Evolutionary conservation across 2,329 filamentous ascomycete genomes (phyloP).

Genomic region (Juglanconis oblonga): DNA sequence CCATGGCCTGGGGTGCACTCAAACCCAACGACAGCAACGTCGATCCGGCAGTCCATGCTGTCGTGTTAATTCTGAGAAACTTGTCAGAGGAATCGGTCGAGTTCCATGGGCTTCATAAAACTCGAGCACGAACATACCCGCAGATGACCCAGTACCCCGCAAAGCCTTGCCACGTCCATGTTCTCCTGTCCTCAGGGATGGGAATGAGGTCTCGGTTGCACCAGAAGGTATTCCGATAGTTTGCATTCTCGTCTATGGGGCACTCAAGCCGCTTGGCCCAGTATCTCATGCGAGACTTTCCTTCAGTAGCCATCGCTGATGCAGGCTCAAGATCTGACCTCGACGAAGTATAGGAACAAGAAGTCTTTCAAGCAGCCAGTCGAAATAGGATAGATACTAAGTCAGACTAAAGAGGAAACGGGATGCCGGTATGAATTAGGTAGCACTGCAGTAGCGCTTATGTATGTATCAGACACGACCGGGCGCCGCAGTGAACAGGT

Average conservation of each 20-base stretch:
- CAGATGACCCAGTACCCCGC: slow-evolving; percentile 30
- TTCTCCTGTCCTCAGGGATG: slow-evolving; percentile 23
- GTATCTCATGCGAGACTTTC: slow-evolving; percentile 7
- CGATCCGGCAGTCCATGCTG: slow-evolving; percentile 27
- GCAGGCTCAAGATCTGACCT: neutral
- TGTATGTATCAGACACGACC: neutral
- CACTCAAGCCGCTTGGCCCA: slow-evolving; percentile 19
- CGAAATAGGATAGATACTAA: neutral
- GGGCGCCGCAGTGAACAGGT: too few relatives aligned
- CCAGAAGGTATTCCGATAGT: slow-evolving; percentile 30
- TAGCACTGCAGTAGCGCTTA: neutral
- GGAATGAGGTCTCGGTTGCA: slow-evolving; percentile 31
- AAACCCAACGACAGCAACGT: slow-evolving; percentile 27
- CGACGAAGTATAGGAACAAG: neutral
- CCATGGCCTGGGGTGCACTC: slow-evolving; percentile 28
- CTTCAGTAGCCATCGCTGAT: neutral
- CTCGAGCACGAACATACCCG: slow-evolving; percentile 14
- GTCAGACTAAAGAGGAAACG: neutral
- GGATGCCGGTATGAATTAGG: neutral
- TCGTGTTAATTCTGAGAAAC: slow-evolving; percentile 23
- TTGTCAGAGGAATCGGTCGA: neutral
- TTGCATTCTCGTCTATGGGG: slow-evolving; percentile 24
- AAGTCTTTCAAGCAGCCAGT: neutral
- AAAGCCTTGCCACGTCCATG: slow-evolving; percentile 29
- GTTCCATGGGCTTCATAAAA: too few relatives aligned